Conservation (phyloP, 257 asterid species). For the Nicotiana tomentosiformis region DNA sequence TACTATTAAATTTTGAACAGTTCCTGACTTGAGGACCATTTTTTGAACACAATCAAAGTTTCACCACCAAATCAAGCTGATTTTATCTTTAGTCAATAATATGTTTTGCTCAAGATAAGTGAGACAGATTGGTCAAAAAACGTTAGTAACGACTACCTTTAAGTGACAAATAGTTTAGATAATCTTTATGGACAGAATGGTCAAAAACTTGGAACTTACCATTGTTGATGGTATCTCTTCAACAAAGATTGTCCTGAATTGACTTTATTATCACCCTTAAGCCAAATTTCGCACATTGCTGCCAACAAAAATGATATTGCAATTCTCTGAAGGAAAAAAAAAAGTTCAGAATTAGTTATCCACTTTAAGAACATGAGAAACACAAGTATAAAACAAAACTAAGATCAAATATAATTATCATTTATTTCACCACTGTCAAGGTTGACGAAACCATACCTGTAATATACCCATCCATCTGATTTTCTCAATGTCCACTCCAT, state of each 20-base stretch:
- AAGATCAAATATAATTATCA: background rate
- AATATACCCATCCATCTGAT: conserved; percentile 68
- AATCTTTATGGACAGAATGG: background rate
- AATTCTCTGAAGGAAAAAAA: conserved; percentile 39
- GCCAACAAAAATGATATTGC: conserved; percentile 49
- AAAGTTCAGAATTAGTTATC: background rate
- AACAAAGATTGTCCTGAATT: conserved; percentile 45
- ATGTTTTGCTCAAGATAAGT: background rate
- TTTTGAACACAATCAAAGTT: background rate
- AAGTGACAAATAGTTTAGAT: background rate
- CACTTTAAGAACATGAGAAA: conserved; percentile 4
- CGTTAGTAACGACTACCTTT: background rate
- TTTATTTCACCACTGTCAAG: background rate
- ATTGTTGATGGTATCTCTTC: conserved; percentile 53
- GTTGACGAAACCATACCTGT: conserved; percentile 36
- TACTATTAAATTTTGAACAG: background rate
- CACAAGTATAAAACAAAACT: background rate
- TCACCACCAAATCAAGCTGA: background rate
- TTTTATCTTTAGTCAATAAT: background rate
- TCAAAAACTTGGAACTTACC: conserved; percentile 30
- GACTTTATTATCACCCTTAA: conserved; percentile 49
- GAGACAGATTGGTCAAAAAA: background rate
- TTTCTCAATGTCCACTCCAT: conserved; percentile 49
- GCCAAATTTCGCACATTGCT: conserved; percentile 72
- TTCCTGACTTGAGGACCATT: background rate